These are phyloP conservation scores for Penicillium chermesinum DNA, from an alignment of 495 filamentous ascomycete genomes.

Conservation along the genomic window DNA sequence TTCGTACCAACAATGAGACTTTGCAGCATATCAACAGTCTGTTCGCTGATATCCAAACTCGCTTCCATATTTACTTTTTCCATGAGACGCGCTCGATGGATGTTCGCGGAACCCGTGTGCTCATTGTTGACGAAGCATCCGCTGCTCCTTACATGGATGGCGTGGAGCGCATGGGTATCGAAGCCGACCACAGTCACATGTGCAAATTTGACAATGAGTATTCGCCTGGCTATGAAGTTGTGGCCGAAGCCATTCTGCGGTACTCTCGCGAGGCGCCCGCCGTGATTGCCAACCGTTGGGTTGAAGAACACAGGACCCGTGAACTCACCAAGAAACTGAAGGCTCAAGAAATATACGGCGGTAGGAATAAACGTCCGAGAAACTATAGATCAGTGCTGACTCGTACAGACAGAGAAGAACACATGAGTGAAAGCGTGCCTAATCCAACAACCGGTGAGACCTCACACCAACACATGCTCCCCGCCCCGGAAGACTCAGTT, in stretches of 20 bases:
- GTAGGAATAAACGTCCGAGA: conserved; percentile 11
- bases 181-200: conserved; percentile 82
- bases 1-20: conserved; percentile 74
- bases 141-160: conserved; percentile 70
- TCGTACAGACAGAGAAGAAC: conserved; percentile 15
- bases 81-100: conserved; percentile 68
- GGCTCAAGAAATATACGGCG: conserved; percentile 36
- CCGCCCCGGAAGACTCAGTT: conserved; percentile 21
- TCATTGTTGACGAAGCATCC: conserved; percentile 70
- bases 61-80: conserved; percentile 68
- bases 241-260: conserved; percentile 65
- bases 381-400: conserved; percentile 15
- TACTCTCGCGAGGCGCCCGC: conserved; percentile 59
- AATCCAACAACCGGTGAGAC: conserved; percentile 31
- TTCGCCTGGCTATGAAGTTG: conserved; percentile 67
- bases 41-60: conserved; percentile 67
- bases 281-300: conserved; percentile 58
- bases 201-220: conserved; percentile 74
- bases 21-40: conserved; percentile 74
- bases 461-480: conserved; percentile 21
- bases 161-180: conserved; percentile 71
- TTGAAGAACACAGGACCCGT: conserved; percentile 54
- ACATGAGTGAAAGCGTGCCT: conserved; percentile 19
- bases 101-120: conserved; percentile 52
- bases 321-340: conserved; percentile 27